Conservation (phyloP, 2,329 filamentous ascomycete species). For the Aureobasidium sp. region DNA sequence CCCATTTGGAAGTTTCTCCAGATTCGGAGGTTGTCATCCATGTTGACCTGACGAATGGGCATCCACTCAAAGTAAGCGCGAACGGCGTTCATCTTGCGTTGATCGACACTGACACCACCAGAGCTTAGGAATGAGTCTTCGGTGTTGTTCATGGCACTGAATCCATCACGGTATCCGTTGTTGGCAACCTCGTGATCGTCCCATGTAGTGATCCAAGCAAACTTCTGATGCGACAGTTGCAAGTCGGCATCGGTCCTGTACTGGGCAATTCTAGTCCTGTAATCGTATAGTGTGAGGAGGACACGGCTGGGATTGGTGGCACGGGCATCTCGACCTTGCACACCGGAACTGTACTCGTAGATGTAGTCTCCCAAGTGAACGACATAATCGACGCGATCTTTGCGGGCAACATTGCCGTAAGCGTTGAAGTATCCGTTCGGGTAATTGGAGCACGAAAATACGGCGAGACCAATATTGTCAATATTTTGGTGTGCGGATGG, state of each 20-base stretch:
- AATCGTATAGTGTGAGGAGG: slow-evolving; percentile 48
- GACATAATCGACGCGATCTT: slow-evolving; percentile 40
- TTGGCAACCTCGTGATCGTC: slow-evolving; percentile 58
- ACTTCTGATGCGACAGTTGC: slow-evolving; percentile 44
- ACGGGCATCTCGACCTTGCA: slow-evolving; percentile 42
- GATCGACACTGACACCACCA: slow-evolving; percentile 53
- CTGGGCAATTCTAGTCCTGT: slow-evolving; percentile 48
- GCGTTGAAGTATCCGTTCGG: slow-evolving; percentile 42
- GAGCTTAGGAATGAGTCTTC: slow-evolving; percentile 54
- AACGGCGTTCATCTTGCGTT: slow-evolving; percentile 65
- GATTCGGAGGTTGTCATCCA: slow-evolving; percentile 62
- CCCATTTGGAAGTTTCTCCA: slow-evolving; percentile 61
- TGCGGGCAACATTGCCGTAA: slow-evolving; percentile 30
- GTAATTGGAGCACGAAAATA: slow-evolving; percentile 64
- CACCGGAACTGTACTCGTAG: slow-evolving; percentile 47
- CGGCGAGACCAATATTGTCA: slow-evolving; percentile 50
- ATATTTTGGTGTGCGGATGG: slow-evolving; percentile 50
- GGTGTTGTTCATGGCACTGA: slow-evolving; percentile 53
- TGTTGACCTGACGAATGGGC: slow-evolving; percentile 53
- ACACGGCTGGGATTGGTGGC: slow-evolving; percentile 44
- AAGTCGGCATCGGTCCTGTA: slow-evolving; percentile 55
- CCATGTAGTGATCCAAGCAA: slow-evolving; percentile 56
- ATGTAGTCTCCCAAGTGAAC: slow-evolving; percentile 48
- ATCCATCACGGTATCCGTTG: slow-evolving; percentile 57
- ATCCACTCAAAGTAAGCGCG: slow-evolving; percentile 61